These are phyloP conservation scores for Sporobolomyces pararoseus DNA, from an alignment of 768 basidiomycete species.

Conservation along the genomic window DNA sequence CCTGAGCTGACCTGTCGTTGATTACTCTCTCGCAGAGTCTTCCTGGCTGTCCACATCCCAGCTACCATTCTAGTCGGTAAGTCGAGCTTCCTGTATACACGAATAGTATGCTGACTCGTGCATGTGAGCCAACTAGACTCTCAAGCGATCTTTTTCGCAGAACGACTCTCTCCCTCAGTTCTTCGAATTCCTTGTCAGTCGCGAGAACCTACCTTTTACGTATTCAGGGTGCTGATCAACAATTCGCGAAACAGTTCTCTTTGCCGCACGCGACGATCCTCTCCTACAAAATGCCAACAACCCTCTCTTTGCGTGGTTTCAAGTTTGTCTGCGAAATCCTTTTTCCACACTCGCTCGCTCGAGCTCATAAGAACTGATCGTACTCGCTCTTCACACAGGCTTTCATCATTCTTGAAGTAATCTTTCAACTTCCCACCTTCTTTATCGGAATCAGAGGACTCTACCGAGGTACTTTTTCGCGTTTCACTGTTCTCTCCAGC, in stretches of 20 bases:
- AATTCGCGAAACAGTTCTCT: conserved; percentile 5
- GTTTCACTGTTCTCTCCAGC: not conserved
- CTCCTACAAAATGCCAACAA: conserved; percentile 35
- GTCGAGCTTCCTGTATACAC: not conserved
- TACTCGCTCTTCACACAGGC: conserved; percentile 5
- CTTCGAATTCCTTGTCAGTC: conserved; percentile 48
- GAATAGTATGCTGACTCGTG: too few species aligned
- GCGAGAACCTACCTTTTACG: too few species aligned
- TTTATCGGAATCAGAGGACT: conserved; percentile 63
- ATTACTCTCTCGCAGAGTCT: conserved; percentile 12
- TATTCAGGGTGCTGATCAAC: not conserved
- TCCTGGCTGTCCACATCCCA: conserved; percentile 58
- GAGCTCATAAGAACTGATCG: too few species aligned
- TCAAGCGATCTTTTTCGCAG: conserved; percentile 58
- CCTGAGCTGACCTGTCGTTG: not conserved
- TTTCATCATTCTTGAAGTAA: conserved; percentile 48
- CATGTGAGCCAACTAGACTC: conserved; percentile 49
- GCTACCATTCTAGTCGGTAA: conserved; percentile 62
- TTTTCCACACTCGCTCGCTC: not conserved
- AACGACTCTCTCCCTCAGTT: conserved; percentile 54
- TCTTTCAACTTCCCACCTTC: conserved; percentile 68
- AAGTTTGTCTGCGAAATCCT: not conserved
- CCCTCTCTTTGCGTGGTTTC: conserved; percentile 41
- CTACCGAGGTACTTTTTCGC: conserved; percentile 54
- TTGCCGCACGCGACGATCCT: conserved; percentile 29